These are phyloP conservation scores for Fusarium begoniae DNA, from an alignment of 2,329 filamentous ascomycete species.

Conservation along the genomic window DNA sequence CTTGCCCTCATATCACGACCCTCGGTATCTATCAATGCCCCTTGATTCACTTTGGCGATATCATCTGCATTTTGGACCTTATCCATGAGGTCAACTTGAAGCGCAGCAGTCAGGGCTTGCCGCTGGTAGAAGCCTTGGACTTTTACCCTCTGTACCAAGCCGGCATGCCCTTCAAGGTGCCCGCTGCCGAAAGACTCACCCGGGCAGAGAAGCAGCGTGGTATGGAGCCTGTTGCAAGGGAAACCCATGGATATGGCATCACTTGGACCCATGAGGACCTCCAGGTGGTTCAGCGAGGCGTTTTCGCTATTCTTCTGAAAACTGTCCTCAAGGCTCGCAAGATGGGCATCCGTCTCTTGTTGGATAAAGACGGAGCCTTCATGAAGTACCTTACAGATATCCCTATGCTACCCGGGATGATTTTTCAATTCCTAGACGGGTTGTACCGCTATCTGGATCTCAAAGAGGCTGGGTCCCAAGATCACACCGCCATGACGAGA, in stretches of 20 bases:
- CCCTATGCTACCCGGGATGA: constrained; percentile 43
- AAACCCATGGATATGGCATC: constrained; percentile 43
- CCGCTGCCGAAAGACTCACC: background rate
- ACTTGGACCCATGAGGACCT: constrained; percentile 38
- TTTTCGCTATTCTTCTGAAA: constrained; percentile 47
- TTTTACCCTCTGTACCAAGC: constrained; percentile 48
- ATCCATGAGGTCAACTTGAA: constrained; percentile 48
- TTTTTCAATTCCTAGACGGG: constrained; percentile 47
- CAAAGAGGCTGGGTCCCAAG: background rate
- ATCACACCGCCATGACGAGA: constrained; percentile 17
- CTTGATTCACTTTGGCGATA: constrained; percentile 49
- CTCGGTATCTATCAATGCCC: constrained; percentile 52
- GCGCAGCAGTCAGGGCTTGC: constrained; percentile 9
- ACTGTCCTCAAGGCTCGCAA: constrained; percentile 46
- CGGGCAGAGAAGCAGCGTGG: background rate
- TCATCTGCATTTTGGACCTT: constrained; percentile 47
- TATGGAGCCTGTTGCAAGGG: background rate
- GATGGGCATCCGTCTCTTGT: constrained; percentile 45
- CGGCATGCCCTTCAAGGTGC: constrained; percentile 36
- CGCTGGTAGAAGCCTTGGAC: constrained; percentile 43
- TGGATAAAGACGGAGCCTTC: constrained; percentile 45
- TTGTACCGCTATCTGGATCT: constrained; percentile 45
- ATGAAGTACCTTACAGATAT: constrained; percentile 43
- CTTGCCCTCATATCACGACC: constrained; percentile 45
- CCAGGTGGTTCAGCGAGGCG: constrained; percentile 46